Conservation (phyloP, 2,329 filamentous ascomycete genomes). For the Sphaerulina musiva region DNA sequence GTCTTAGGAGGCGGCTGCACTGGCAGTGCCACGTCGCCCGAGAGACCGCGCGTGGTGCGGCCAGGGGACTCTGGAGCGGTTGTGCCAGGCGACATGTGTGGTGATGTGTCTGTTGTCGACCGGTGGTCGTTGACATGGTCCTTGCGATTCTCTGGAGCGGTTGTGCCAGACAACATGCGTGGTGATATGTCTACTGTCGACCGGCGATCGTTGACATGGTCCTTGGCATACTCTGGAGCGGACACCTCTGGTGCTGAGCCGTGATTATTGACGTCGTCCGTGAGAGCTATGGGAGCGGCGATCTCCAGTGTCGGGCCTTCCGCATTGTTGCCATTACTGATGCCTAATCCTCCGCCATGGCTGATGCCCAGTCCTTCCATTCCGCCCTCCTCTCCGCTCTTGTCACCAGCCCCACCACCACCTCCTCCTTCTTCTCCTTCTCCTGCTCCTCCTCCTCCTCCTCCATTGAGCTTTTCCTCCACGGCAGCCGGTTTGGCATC, state of each 20-base stretch:
- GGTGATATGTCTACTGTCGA: too few species aligned
- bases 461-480: background rate
- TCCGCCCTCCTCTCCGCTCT: background rate
- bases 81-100: conserved; percentile 11
- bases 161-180: conserved; percentile 12
- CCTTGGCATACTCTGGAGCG: background rate
- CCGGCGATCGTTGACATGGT: too few species aligned
- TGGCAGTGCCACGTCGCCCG: conserved; percentile 55
- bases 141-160: conserved; percentile 16
- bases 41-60: conserved; percentile 57
- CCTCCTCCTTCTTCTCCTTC: too few species aligned
- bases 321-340: background rate
- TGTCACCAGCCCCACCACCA: too few species aligned
- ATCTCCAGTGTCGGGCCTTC: background rate
- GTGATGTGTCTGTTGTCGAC: too few species aligned
- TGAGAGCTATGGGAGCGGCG: too few species aligned
- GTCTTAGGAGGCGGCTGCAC: conserved; percentile 47
- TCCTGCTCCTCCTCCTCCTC: background rate
- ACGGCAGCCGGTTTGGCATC: background rate
- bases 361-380: background rate
- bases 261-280: too few species aligned
- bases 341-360: background rate
- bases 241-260: background rate
- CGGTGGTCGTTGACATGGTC: too few species aligned
- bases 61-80: conserved; percentile 21